Evolutionary conservation across 306 rosid species (phyloP).

Genomic region (Prinsepia uniflora): DNA sequence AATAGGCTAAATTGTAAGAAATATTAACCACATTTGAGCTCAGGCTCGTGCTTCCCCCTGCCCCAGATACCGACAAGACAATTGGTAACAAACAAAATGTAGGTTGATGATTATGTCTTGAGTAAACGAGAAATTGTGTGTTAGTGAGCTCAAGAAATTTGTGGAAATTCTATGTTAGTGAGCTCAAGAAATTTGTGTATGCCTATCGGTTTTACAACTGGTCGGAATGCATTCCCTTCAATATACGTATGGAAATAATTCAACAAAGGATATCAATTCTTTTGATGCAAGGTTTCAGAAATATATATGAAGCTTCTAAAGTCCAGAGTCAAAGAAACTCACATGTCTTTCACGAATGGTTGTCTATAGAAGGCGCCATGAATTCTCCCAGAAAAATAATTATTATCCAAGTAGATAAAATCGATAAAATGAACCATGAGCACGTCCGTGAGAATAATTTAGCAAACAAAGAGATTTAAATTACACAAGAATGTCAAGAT

Average conservation of each 20-base stretch:
- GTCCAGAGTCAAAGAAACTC: constrained; percentile 32
- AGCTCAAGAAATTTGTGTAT: constrained; percentile 87
- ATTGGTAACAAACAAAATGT: constrained; percentile 24
- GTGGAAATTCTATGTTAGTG: constrained; percentile 81
- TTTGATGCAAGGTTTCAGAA: constrained; percentile 11
- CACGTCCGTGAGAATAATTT: too few species aligned
- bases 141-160: too few species aligned
- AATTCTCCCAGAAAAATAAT: constrained; percentile 94
- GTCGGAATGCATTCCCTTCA: constrained; percentile 81
- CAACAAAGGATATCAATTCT: constrained; percentile 2
- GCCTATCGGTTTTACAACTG: constrained; percentile 79
- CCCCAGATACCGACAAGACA: too few species aligned
- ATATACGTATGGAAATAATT: constrained; percentile 51
- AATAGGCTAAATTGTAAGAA: too few species aligned
- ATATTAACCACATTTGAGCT: too few species aligned
- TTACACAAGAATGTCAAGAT: background rate
- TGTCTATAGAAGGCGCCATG: constrained; percentile 84
- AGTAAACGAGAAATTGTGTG: too few species aligned
- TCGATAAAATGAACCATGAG: constrained; percentile 14
- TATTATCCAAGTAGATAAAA: constrained; percentile 89
- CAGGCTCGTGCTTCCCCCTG: too few species aligned
- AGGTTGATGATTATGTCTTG: constrained; percentile 12
- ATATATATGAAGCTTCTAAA: background rate
- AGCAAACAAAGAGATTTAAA: background rate
- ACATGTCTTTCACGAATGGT: constrained; percentile 94